Percentiles rank a stretch among this genome's conserved stretches.
Conservation (phyloP, 2,329 filamentous ascomycete species). For the Calonectria multiphialidica region DNA sequence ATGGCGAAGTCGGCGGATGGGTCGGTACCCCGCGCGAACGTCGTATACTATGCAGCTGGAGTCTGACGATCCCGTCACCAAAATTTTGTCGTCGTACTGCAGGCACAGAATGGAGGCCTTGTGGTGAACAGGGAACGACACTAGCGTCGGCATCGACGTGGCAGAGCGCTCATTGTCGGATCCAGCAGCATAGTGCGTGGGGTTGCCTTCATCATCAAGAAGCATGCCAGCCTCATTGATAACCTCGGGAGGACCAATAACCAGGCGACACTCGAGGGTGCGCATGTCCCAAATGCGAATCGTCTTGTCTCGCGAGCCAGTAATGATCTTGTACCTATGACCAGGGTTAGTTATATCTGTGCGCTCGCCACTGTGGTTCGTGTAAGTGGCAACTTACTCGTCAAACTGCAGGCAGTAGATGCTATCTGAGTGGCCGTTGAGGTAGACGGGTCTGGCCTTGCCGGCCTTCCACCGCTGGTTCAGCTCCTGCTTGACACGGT, state of each 20-base stretch:
- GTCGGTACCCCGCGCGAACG: slow-evolving; percentile 81
- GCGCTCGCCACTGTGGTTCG: neutral
- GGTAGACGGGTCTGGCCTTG: slow-evolving; percentile 84
- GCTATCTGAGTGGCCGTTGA: slow-evolving; percentile 94
- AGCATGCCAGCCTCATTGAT: slow-evolving; percentile 66
- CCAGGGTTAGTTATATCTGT: slow-evolving; percentile 47
- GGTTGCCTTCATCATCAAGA: slow-evolving; percentile 62
- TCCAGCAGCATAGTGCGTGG: slow-evolving; percentile 67
- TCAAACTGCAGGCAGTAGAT: slow-evolving; percentile 99
- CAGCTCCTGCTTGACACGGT: slow-evolving; percentile 80
- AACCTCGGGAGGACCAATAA: slow-evolving; percentile 84
- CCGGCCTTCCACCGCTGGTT: slow-evolving; percentile 84
- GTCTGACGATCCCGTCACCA: slow-evolving; percentile 96
- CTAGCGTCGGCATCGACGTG: slow-evolving; percentile 65
- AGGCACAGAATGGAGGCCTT: slow-evolving; percentile 94
- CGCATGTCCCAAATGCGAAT: slow-evolving; percentile 97
- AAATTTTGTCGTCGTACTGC: slow-evolving; percentile 91
- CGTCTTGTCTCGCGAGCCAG: slow-evolving; percentile 93
- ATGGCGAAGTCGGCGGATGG: slow-evolving; percentile 80
- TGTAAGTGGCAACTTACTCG: slow-evolving; percentile 70
- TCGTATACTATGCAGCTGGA: slow-evolving; percentile 92
- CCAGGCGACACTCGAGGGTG: slow-evolving; percentile 84
- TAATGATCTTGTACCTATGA: slow-evolving; percentile 89
- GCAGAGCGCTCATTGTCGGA: slow-evolving; percentile 60
- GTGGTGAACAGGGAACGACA: slow-evolving; percentile 77